Base-by-base conservation (phyloP, 2,329 filamentous ascomycete genomes). In the Sporothrix humicola region DNA sequence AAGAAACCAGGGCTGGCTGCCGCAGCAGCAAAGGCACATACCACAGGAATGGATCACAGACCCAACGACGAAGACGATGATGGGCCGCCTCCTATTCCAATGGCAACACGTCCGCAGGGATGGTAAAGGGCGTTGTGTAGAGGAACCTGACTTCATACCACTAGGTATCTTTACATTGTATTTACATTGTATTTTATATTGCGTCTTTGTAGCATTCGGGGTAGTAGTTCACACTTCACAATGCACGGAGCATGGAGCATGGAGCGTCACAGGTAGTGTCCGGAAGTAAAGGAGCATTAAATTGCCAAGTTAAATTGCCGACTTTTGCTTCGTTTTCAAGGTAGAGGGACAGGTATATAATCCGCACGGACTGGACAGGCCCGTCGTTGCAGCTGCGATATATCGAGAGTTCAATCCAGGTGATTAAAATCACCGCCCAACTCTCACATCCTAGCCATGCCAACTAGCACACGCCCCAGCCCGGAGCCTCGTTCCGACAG, bases 51-150 rank as follows among this genome's bases (percentile, higher is more conserved):
- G 23, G 65, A 31, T 42, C 2, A 17, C 26, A 65, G 72, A 58
- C 63, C 48, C 1, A 31, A 72, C 54, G 44, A 74, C 8, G 77
- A 77, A 7, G 78, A 79, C 54, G 80, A 79, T 5, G 81, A 80
- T 59, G 78, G 76, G 17, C 85, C 86, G 10, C 88, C 88, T 5
- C 87, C 87, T 0, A 81, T 90, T 58, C 88, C 88, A 15, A 78
- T 86, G 80, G 81, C 83, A 69, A 87, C 87, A 2, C 83, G 84
- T 72, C 87, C 87, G 3, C 82, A 81, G 8, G 54, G 69, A 3
- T 76, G 75, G 74, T 77, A 50, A 17, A 12, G 10, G 63, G 37
- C 8, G 0, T 42, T 20, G 10, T 9, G 2, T 4, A 20, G 7
- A 63, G 1, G 10, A 9, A 2, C 10, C 44, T 23, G 17, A 20